These are phyloP conservation scores for Serendipita sp. DNA, from an alignment of 768 basidiomycete species.

Conservation along the genomic window DNA sequence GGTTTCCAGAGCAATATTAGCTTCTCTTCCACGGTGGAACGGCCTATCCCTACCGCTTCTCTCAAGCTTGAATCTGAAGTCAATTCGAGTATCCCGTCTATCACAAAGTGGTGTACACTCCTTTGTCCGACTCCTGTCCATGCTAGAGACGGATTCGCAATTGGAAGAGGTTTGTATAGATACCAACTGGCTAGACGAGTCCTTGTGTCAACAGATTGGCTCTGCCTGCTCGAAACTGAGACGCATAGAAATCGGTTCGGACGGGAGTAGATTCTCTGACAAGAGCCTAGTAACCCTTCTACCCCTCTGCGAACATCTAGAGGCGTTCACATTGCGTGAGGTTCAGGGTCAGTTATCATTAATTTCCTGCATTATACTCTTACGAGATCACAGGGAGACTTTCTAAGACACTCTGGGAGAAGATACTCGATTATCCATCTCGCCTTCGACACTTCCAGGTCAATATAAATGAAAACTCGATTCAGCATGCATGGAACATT, in stretches of 20 bases:
- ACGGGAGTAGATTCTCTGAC: constrained; percentile 25
- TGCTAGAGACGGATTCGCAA: constrained; percentile 18
- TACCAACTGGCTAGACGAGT: constrained; percentile 27
- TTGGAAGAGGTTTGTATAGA: constrained; percentile 21
- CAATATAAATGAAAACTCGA: constrained; percentile 19
- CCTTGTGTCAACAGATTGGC: constrained; percentile 21
- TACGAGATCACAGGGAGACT: constrained; percentile 19
- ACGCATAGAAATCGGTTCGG: constrained; percentile 20
- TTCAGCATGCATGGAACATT: constrained; percentile 25
- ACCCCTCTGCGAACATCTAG: constrained; percentile 21
- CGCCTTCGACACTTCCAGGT: constrained; percentile 18
- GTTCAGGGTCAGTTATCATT: constrained; percentile 20
- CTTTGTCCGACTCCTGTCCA: constrained; percentile 16
- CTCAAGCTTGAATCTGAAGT: constrained; percentile 3
- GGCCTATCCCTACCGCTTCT: constrained; percentile 22
- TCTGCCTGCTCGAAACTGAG: constrained; percentile 19
- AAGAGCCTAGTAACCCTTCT: constrained; percentile 20
- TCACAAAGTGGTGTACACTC: constrained; percentile 22
- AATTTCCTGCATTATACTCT: background rate
- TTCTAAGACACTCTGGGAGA: constrained; percentile 23
- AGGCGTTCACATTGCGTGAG: constrained; percentile 21
- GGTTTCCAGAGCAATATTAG: constrained; percentile 1
- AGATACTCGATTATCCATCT: constrained; percentile 16
- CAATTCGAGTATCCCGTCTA: constrained; percentile 19
- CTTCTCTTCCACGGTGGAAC: constrained; percentile 20